These are phyloP conservation scores for Aspergillus sp. DNA, from an alignment of 2,329 filamentous ascomycete species.

Conservation along the genomic window DNA sequence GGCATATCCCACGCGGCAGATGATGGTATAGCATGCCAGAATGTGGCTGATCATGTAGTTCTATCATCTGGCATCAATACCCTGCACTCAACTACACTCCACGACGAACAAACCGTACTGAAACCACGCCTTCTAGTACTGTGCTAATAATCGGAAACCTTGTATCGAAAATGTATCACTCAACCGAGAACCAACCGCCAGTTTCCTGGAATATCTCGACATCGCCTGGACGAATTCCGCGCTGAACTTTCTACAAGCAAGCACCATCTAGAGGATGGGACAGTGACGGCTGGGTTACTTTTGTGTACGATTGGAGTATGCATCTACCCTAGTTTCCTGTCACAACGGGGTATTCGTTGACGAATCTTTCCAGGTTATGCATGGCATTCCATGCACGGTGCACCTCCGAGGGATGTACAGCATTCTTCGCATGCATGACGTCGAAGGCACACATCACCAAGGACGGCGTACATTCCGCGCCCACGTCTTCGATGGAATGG, in stretches of 20 bases:
- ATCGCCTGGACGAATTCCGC: slow-evolving; percentile 26
- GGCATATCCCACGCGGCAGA: not conserved
- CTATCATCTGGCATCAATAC: slow-evolving; percentile 22
- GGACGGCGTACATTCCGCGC: slow-evolving; percentile 16
- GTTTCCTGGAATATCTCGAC: slow-evolving; percentile 31
- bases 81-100: slow-evolving; percentile 27
- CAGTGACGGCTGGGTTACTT: slow-evolving; percentile 29
- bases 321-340: not conserved
- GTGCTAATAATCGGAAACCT: slow-evolving; percentile 24
- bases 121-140: slow-evolving; percentile 20
- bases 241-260: slow-evolving; percentile 25
- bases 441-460: slow-evolving; percentile 16
- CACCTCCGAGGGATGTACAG: slow-evolving; percentile 33
- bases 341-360: no score
- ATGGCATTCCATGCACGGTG: slow-evolving; percentile 31
- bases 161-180: slow-evolving; percentile 28
- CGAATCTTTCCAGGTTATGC: slow-evolving; percentile 21
- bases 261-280: slow-evolving; percentile 25
- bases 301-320: slow-evolving; percentile 33
- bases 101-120: slow-evolving; percentile 19
- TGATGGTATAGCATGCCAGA: not conserved
- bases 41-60: not conserved
- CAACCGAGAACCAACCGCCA: not conserved
- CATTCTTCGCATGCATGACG: slow-evolving; percentile 26
- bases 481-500: slow-evolving; percentile 33